Evolutionary conservation across 371 early-diverging fungal genomes (phyloP).

Genomic region (Mortierella sp.): DNA sequence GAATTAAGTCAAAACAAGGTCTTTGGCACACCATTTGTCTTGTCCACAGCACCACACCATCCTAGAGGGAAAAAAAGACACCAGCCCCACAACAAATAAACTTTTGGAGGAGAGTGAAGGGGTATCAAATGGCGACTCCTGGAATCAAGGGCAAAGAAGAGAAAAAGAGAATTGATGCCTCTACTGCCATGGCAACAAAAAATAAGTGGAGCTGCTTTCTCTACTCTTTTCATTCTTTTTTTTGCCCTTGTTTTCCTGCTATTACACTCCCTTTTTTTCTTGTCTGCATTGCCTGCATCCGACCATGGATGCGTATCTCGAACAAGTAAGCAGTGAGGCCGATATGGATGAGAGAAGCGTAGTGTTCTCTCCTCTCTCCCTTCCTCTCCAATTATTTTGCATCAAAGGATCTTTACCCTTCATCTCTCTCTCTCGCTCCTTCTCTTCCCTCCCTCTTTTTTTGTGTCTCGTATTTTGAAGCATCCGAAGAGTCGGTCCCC

Average conservation of each 20-base stretch:
- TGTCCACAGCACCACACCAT: no score
- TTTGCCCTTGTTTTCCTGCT: not conserved
- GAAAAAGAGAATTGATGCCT: no score
- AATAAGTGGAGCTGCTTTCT: not conserved
- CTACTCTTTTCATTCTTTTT: not conserved
- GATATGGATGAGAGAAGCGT: not conserved
- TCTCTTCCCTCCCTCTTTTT: not conserved
- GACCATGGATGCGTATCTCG: no score
- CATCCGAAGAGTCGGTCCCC: not conserved
- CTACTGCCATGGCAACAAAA: not conserved
- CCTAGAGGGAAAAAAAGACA: no score
- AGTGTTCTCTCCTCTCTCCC: not conserved
- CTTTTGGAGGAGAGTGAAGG: no score
- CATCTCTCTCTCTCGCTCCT: not conserved
- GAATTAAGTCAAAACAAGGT: no score
- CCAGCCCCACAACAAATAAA: no score
- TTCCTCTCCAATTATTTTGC: not conserved
- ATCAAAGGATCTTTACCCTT: not conserved
- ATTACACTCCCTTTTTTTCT: not conserved
- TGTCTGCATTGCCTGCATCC: slow-evolving; percentile 6
- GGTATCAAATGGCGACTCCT: no score
- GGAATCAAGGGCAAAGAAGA: no score
- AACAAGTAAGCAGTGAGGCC: not conserved
- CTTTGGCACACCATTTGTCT: no score
- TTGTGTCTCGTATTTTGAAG: not conserved